These are phyloP conservation scores for Trichoderma guizhouense DNA, from an alignment of 2,329 filamentous ascomycete genomes.

Conservation along the genomic window DNA sequence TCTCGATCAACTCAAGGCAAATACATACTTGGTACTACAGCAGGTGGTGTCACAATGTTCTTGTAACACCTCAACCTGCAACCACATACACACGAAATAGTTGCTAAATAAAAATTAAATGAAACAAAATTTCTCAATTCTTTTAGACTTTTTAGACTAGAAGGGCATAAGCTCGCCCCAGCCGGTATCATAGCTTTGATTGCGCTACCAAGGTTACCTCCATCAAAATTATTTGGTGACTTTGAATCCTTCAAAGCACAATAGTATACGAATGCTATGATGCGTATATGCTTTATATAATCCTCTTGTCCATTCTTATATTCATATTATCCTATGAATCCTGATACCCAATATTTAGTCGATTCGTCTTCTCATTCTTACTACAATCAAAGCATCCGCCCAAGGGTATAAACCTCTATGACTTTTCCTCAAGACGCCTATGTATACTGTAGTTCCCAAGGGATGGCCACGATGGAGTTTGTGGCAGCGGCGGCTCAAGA, in stretches of 20 bases:
- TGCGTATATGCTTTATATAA: background rate
- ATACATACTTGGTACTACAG: background rate
- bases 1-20: background rate
- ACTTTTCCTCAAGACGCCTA: constrained; percentile 15
- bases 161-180: background rate
- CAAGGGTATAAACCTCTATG: background rate
- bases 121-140: background rate
- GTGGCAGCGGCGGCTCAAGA: constrained; percentile 44
- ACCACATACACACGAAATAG: background rate
- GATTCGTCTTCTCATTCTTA: background rate
- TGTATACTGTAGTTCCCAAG: constrained; percentile 22
- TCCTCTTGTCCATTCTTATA: background rate
- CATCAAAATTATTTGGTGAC: background rate
- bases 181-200: background rate
- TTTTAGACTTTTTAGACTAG: background rate
- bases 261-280: background rate
- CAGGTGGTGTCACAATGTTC: background rate
- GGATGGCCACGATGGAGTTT: constrained; percentile 28
- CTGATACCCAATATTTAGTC: no score
- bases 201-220: background rate
- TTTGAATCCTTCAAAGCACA: background rate
- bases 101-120: background rate
- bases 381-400: background rate
- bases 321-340: background rate
- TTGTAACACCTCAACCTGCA: background rate